phyloP scores from a whole-genome alignment of 192 early-diverging fungal genomes.

The Coemansia interrupta region DNA sequence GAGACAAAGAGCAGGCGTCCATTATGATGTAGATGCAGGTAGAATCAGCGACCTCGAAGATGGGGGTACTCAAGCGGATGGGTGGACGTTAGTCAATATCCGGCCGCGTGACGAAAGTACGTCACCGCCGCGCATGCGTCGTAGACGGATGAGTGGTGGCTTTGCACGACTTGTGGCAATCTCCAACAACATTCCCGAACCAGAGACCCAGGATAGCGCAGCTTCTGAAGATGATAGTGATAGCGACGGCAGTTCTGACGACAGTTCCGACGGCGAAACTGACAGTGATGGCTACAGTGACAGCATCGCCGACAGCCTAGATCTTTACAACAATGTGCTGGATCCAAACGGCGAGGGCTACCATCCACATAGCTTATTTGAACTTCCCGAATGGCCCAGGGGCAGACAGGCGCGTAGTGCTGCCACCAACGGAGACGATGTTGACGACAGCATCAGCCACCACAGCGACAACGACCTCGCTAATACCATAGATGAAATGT shows the following conservation, averaged over 20 bases:
- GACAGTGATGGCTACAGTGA: not conserved
- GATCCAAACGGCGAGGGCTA: too few relatives aligned
- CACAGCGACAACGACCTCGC: not conserved
- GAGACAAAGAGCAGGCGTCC: too few relatives aligned
- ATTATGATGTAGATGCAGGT: too few relatives aligned
- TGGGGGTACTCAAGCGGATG: constrained; percentile 8
- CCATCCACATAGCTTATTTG: too few relatives aligned
- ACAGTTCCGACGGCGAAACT: not conserved
- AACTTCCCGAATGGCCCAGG: too few relatives aligned
- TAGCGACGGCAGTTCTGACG: not conserved
- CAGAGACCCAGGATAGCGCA: not conserved
- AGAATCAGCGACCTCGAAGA: not conserved
- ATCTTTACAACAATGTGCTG: not conserved
- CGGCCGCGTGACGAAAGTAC: constrained; percentile 3
- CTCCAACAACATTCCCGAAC: too few relatives aligned
- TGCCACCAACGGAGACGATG: not conserved
- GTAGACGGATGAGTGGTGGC: not conserved
- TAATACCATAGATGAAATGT: too few relatives aligned
- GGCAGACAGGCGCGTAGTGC: too few relatives aligned
- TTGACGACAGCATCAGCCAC: not conserved
- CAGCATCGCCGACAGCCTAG: constrained; percentile 5
- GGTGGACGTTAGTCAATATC: constrained; percentile 34
- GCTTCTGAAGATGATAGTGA: not conserved
- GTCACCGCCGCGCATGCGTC: constrained; percentile 8
- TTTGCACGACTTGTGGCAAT: not conserved